Percentiles rank a stretch among this genome's conserved stretches.
Evolutionary conservation across 192 early-diverging fungal species (phyloP).

Genomic region (Backusella mclennaniae): DNA sequence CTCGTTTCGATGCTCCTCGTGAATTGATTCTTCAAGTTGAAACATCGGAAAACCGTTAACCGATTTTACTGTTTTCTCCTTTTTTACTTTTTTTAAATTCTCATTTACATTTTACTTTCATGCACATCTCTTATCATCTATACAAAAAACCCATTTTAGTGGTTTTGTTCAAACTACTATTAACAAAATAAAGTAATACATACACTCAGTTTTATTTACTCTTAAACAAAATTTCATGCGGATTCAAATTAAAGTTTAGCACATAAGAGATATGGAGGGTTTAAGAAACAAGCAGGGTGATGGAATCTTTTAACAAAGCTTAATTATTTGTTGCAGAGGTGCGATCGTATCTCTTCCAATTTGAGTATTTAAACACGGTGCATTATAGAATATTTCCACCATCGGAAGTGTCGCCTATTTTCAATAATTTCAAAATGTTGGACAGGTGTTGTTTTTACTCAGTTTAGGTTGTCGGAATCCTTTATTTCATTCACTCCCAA

Average conservation of each 20-base stretch:
- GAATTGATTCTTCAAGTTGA: constrained; percentile 29
- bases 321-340: too few species aligned
- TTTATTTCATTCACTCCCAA: too few species aligned
- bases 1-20: constrained; percentile 42
- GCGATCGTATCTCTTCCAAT: too few species aligned
- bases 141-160: not conserved
- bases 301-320: too few species aligned
- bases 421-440: too few species aligned
- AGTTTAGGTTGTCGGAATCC: too few species aligned
- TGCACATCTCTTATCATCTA: not conserved
- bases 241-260: not conserved
- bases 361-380: too few species aligned
- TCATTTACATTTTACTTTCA: not conserved
- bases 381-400: too few species aligned
- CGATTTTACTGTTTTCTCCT: not conserved
- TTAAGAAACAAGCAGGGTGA: too few species aligned
- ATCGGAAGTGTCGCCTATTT: too few species aligned
- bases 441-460: too few species aligned
- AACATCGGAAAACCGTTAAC: constrained; percentile 22
- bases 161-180: not conserved
- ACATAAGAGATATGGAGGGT: too few species aligned
- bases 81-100: not conserved
- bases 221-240: not conserved
- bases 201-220: not conserved
- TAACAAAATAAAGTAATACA: not conserved